Conservation (phyloP, 805 yeast species). For the Priceomyces fermenticarens region DNA sequence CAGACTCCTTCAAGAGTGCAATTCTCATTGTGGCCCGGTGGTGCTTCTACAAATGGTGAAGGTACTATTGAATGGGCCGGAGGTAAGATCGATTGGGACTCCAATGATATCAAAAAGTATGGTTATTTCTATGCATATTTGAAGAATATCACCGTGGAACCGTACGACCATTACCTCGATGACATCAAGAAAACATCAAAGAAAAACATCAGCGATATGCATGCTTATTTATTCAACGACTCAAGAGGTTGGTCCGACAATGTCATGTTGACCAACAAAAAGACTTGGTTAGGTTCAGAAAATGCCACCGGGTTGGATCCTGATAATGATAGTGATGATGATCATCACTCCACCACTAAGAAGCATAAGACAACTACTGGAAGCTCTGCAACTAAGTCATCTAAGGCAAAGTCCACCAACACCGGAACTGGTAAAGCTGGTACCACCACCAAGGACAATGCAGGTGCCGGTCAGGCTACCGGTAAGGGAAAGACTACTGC, state of each 20-base stretch:
- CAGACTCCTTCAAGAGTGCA: slow-evolving; percentile 76
- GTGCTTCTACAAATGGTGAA: slow-evolving; percentile 46
- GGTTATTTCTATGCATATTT: slow-evolving; percentile 81
- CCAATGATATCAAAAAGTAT: slow-evolving; percentile 63
- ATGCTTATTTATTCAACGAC: slow-evolving; percentile 44
- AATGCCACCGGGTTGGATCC: slow-evolving; percentile 69
- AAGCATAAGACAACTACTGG: slow-evolving; percentile 1
- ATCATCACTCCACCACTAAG: background rate
- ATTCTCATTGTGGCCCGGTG: slow-evolving; percentile 78
- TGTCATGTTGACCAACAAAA: slow-evolving; percentile 61
- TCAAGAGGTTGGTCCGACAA: slow-evolving; percentile 34
- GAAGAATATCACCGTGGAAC: slow-evolving; percentile 55
- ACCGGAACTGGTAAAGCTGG: slow-evolving; percentile 1
- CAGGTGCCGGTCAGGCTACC: slow-evolving; percentile 3
- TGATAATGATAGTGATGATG: slow-evolving; percentile 26
- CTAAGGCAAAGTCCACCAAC: slow-evolving; percentile 6
- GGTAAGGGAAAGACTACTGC: slow-evolving; percentile 1
- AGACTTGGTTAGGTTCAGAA: slow-evolving; percentile 55
- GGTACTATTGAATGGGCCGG: slow-evolving; percentile 87
- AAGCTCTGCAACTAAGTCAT: slow-evolving; percentile 12
- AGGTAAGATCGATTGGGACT: slow-evolving; percentile 81
- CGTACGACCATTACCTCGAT: slow-evolving; percentile 58
- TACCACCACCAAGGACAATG: background rate
- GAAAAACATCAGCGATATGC: slow-evolving; percentile 40
- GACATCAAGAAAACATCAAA: slow-evolving; percentile 20